These are phyloP conservation scores for Coemansia sp. DNA, from an alignment of 192 early-diverging fungal genomes.

Conservation along the genomic window DNA sequence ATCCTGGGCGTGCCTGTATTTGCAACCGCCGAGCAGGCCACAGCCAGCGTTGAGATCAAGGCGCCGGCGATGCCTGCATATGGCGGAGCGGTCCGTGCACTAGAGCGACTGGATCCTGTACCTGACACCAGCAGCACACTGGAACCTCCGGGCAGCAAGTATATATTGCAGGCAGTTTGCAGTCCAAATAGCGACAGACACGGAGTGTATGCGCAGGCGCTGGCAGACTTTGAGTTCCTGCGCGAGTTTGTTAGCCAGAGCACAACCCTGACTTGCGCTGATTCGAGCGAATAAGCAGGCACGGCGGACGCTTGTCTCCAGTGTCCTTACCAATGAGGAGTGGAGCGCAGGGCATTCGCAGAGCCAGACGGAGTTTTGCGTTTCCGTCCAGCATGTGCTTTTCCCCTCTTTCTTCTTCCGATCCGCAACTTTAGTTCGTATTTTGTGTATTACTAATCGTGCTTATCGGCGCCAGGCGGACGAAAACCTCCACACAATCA, in stretches of 20 bases:
- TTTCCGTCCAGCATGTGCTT: background rate
- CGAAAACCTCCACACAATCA: background rate
- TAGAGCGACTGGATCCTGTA: background rate
- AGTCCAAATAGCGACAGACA: conserved; percentile 4
- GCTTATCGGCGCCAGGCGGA: no score
- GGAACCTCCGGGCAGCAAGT: background rate
- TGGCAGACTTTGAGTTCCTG: conserved; percentile 30
- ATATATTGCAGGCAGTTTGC: conserved; percentile 12
- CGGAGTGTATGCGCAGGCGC: conserved; percentile 11
- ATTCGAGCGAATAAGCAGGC: background rate
- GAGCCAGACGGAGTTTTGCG: no score
- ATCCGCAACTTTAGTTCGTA: background rate
- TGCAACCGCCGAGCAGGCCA: conserved; percentile 10
- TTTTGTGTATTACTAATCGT: background rate
- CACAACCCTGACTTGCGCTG: no score
- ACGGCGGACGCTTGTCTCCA: no score
- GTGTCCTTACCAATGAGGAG: no score
- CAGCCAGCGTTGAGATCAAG: background rate
- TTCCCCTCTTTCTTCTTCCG: background rate
- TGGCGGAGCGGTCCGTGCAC: conserved; percentile 30
- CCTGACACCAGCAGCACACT: background rate
- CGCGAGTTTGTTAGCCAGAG: conserved; percentile 12
- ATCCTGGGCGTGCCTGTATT: conserved; percentile 69
- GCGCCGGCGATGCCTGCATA: conserved; percentile 39
- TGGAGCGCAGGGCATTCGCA: no score